Conservation (phyloP, 2,329 filamentous ascomycete genomes). For the Fusarium circinatum region DNA sequence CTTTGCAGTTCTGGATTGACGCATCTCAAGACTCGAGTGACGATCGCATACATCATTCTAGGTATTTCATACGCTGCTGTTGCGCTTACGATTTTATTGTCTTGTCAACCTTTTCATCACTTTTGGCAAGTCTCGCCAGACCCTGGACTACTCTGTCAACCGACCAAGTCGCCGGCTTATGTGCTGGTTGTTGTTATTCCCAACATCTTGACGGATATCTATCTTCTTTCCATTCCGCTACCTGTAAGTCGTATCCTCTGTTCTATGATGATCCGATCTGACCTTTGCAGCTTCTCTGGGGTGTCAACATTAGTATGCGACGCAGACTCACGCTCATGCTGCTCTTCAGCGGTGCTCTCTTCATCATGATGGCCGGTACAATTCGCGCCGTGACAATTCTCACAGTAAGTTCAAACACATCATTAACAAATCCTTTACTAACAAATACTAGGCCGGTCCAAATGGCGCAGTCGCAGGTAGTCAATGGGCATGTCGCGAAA, state of each 20-base stretch:
- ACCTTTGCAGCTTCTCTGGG: constrained; percentile 31
- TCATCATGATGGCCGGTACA: constrained; percentile 39
- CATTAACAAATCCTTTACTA: not conserved
- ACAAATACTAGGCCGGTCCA: constrained; percentile 13
- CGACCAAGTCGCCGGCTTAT: constrained; percentile 37
- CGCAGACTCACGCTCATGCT: constrained; percentile 37
- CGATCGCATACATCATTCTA: constrained; percentile 30
- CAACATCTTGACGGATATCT: constrained; percentile 35
- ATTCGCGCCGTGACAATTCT: constrained; percentile 36
- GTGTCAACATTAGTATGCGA: constrained; percentile 37
- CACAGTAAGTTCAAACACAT: not conserved
- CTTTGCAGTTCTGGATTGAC: constrained; percentile 24
- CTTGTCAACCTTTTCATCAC: constrained; percentile 52
- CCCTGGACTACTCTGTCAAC: constrained; percentile 38
- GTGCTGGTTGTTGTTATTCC: constrained; percentile 36
- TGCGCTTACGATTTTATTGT: constrained; percentile 20
- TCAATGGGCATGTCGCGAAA: constrained; percentile 52
- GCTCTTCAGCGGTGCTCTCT: constrained; percentile 34
- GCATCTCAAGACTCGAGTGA: constrained; percentile 24
- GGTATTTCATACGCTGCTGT: constrained; percentile 26
- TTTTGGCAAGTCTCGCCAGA: constrained; percentile 61
- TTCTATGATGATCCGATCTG: not conserved
- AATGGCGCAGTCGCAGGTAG: constrained; percentile 35
- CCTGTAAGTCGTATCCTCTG: constrained; percentile 11
- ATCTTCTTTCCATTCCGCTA: constrained; percentile 29